Evolutionary conservation across 2,329 filamentous ascomycete genomes (phyloP), one percentile per base, ranked within the genome.

Genomic region (Talaromyces atroroseus): DNA sequence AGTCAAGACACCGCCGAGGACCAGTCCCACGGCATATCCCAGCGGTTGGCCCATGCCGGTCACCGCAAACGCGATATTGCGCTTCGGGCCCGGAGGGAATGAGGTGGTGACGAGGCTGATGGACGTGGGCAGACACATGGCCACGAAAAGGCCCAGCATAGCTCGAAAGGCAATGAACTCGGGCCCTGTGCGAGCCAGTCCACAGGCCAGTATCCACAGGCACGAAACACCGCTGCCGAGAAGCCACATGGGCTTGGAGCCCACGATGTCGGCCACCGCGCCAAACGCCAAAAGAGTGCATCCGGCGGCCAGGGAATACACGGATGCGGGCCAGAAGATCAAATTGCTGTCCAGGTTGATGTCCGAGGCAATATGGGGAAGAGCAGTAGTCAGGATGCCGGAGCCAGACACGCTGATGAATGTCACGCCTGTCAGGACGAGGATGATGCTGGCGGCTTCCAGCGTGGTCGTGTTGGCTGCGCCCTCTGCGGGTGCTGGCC

Each of bases 21-120:
- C 68, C 3, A 82, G 67, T 0, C 80, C 80, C 1, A 80, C 52
- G 0, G 69, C 72, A 57, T 78, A 81, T 0, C 80, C 80, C 20
- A 80, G 60, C 0, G 78, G 78, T 51, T 80, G 77, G 11, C 73
- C 73, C 24, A 72, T 70, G 2, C 79, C 78, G 59, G 80, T 71
- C 8, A 71, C 71, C 0, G 77, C 75, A 61, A 81, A 80, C 1
- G 74, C 79, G 32, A 80, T 69, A 58, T 81, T 80, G 10, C 79
- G 69, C 29, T 68, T 62, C 50, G 71, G 73, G 11, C 77, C 78
- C 32, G 67, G 64, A 1, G 72, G 73, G 34, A 79, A 74, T 1
- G 72, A 75, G 18, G 64, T 68, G 0, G 77, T 76, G 52, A 81
- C 76, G 49, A 80, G 71, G 45, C 70, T 72, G 0, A 80, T 75